These are phyloP conservation scores for Blastomyces emzantsi DNA, from an alignment of 2,329 filamentous ascomycete species.

Conservation along the genomic window DNA sequence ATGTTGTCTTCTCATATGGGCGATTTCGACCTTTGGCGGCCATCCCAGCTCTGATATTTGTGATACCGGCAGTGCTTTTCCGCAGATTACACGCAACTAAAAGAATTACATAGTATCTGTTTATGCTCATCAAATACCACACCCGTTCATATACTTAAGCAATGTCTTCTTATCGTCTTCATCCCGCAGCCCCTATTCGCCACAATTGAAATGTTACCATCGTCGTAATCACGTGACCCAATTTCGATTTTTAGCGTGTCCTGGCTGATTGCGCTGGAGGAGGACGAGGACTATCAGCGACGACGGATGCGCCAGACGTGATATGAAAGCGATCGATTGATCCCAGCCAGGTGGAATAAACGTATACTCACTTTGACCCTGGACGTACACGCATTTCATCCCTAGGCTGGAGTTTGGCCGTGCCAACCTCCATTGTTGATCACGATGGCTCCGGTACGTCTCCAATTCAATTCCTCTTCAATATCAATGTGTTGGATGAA, in stretches of 20 bases:
- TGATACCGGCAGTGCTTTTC: not conserved
- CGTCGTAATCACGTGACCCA: not conserved
- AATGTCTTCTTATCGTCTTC: not conserved
- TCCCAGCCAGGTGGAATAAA: not conserved
- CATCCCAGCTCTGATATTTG: not conserved
- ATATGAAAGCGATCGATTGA: not conserved
- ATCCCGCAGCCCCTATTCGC: not conserved
- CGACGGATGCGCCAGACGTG: not conserved
- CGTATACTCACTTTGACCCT: not conserved
- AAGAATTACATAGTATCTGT: not conserved
- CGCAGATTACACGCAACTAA: not conserved
- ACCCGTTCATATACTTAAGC: not conserved
- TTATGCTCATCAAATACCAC: not conserved
- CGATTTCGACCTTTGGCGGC: not conserved
- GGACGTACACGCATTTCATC: not conserved
- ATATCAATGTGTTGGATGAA: not conserved
- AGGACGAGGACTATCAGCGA: no score
- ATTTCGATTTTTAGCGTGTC: not conserved
- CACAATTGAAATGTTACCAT: not conserved
- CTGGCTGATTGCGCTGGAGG: not conserved
- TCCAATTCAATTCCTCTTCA: not conserved
- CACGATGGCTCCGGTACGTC: constrained; percentile 2
- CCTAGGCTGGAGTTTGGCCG: not conserved
- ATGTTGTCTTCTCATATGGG: not conserved
- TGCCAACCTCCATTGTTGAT: not conserved